Evolutionary conservation across 2,329 filamentous ascomycete genomes (phyloP).

Genomic region (Byssochlamys sp.): DNA sequence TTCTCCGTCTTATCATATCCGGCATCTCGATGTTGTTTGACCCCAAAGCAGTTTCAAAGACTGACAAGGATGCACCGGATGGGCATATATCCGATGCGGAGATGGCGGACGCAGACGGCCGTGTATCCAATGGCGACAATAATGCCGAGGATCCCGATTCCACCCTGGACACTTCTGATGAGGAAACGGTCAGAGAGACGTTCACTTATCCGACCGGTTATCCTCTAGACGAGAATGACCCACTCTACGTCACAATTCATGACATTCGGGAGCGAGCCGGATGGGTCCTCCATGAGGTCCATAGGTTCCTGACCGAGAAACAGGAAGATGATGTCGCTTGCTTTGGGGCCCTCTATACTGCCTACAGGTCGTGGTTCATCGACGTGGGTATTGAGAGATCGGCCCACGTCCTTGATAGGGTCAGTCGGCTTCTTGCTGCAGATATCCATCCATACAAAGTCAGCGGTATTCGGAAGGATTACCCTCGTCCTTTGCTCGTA

Average conservation of each 20-base stretch:
- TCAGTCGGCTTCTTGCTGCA: conserved; percentile 71
- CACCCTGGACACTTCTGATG: conserved; percentile 48
- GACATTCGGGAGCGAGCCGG: conserved; percentile 71
- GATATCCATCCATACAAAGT: conserved; percentile 92
- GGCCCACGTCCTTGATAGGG: conserved; percentile 80
- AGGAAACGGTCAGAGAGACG: conserved; percentile 60
- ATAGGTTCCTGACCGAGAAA: conserved; percentile 68
- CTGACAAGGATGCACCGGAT: conserved; percentile 38
- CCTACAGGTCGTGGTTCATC: conserved; percentile 92
- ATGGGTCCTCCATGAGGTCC: conserved; percentile 69
- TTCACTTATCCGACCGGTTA: conserved; percentile 88
- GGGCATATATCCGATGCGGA: conserved; percentile 35
- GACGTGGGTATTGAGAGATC: conserved; percentile 95
- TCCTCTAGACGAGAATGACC: conserved; percentile 54
- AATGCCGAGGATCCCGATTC: conserved; percentile 22
- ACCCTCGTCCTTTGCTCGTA: conserved; percentile 83
- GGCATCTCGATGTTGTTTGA: conserved; percentile 87
- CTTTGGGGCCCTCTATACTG: conserved; percentile 84
- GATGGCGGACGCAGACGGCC: conserved; percentile 36
- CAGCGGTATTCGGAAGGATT: conserved; percentile 80
- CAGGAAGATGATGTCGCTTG: conserved; percentile 94
- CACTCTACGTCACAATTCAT: conserved; percentile 68
- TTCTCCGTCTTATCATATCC: conserved; percentile 79
- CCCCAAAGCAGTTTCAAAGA: conserved; percentile 57
- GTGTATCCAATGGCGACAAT: conserved; percentile 11